These are phyloP conservation scores for Beverwykella pulmonaria DNA, from an alignment of 495 filamentous ascomycete genomes.

Conservation along the genomic window DNA sequence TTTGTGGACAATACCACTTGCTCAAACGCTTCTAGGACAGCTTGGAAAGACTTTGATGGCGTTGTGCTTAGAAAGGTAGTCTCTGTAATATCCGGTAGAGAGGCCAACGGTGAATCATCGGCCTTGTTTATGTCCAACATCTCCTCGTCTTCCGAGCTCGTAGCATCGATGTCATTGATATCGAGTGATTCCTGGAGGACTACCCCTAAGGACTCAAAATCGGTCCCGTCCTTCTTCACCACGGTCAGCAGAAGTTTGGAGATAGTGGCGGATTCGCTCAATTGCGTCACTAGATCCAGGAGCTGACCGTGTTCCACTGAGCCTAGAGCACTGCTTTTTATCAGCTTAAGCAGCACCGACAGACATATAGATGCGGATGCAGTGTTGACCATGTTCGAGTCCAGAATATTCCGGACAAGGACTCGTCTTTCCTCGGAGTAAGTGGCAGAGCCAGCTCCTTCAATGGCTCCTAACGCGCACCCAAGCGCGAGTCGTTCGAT, in stretches of 20 bases:
- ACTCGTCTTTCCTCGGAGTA: constrained; percentile 23
- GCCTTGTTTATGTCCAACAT: constrained; percentile 28
- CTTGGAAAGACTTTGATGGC: constrained; percentile 8
- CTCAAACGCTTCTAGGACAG: constrained; percentile 8
- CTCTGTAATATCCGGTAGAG: constrained; percentile 7
- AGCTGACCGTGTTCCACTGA: constrained; percentile 19
- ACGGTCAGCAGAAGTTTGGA: constrained; percentile 8
- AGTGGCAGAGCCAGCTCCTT: constrained; percentile 2
- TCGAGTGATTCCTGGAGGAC: constrained; percentile 1
- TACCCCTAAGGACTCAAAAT: constrained; percentile 28
- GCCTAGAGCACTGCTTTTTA: background rate
- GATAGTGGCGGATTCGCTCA: constrained; percentile 16
- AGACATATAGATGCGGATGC: constrained; percentile 63
- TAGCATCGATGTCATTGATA: background rate
- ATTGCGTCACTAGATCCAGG: constrained; percentile 13
- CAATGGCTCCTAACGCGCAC: constrained; percentile 66
- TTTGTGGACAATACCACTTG: constrained; percentile 26
- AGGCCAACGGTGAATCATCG: background rate
- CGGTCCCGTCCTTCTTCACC: background rate
- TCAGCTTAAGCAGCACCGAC: constrained; percentile 11
- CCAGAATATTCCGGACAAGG: constrained; percentile 63
- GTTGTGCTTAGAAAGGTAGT: constrained; percentile 17
- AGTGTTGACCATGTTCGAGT: constrained; percentile 62
- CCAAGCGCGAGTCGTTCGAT: constrained; percentile 76
- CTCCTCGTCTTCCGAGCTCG: constrained; percentile 22